A percentile compares a stretch with the other conserved stretches of the same genome.
phyloP scores from a whole-genome alignment of 441 rosid genomes.

The Syzygium syzygioides region DNA sequence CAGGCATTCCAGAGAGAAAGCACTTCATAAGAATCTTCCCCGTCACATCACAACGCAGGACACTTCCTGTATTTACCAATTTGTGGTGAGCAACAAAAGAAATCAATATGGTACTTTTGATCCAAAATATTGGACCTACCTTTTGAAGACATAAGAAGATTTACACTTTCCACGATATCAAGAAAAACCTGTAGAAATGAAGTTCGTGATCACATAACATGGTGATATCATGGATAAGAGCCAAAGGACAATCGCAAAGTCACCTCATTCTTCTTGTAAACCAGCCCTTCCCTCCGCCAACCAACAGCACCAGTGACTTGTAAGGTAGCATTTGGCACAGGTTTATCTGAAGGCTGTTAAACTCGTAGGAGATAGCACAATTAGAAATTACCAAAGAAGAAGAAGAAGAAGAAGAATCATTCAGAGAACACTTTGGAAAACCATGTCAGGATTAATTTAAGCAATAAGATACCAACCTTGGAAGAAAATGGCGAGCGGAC shows the following conservation, averaged over 20 bases:
- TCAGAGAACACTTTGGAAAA: neutral
- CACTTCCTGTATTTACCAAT: constrained; percentile 55
- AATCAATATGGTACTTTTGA: neutral
- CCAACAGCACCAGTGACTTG: constrained; percentile 99
- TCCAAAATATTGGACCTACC: constrained; percentile 29
- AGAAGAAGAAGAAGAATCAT: neutral
- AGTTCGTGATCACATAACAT: constrained; percentile 11
- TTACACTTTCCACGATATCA: constrained; percentile 96
- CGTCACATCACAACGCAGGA: constrained; percentile 93
- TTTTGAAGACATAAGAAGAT: constrained; percentile 98
- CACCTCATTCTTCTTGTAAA: constrained; percentile 96
- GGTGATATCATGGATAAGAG: neutral
- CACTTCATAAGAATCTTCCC: constrained; percentile 99
- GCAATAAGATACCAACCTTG: constrained; percentile 45
- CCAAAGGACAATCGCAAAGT: constrained; percentile 1
- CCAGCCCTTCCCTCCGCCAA: constrained; percentile 99
- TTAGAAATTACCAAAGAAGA: constrained; percentile 1
- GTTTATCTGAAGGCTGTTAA: constrained; percentile 74
- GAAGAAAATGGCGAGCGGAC: constrained; percentile 97
- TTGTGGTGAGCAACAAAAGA: constrained; percentile 5
- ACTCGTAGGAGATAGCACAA: constrained; percentile 2
- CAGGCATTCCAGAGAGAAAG: constrained; percentile 99
- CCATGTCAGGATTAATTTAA: neutral
- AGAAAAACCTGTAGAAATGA: constrained; percentile 65
- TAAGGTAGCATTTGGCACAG: constrained; percentile 96